Conservation (phyloP, 1,284 basidiomycete genomes). For the Heimioporus punctisporus region DNA sequence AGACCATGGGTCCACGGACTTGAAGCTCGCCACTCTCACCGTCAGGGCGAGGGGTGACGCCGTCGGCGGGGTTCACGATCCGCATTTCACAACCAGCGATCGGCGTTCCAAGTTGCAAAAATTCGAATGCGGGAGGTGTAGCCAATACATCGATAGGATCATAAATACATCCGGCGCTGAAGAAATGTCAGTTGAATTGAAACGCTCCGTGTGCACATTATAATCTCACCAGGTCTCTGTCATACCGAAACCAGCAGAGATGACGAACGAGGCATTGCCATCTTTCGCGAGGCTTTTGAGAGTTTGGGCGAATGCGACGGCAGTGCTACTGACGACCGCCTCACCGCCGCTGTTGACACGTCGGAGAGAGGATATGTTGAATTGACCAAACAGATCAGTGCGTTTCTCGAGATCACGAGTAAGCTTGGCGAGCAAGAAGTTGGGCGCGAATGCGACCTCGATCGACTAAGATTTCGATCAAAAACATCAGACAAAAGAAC, state of each 20-base stretch:
- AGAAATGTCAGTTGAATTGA: neutral
- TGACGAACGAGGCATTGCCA: conserved; percentile 16
- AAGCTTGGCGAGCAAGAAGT: conserved; percentile 43
- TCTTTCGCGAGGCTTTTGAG: conserved; percentile 30
- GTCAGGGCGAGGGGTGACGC: conserved; percentile 24
- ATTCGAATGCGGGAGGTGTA: conserved; percentile 23
- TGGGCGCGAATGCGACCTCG: conserved; percentile 38
- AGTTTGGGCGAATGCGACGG: conserved; percentile 32
- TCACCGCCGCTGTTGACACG: conserved; percentile 37
- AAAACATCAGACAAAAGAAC: neutral
- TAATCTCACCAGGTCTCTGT: conserved; percentile 40
- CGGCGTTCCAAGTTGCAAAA: conserved; percentile 33
- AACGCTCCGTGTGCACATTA: accelerated
- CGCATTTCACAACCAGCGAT: conserved; percentile 32
- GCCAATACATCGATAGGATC: conserved; percentile 23
- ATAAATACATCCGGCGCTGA: conserved; percentile 42
- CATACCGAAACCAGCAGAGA: conserved; percentile 45
- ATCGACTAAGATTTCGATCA: conserved; percentile 9
- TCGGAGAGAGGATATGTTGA: conserved; percentile 34
- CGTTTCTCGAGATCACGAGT: conserved; percentile 28
- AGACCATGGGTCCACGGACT: conserved; percentile 40
- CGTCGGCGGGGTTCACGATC: conserved; percentile 34
- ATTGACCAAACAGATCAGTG: conserved; percentile 17
- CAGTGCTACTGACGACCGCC: conserved; percentile 38
- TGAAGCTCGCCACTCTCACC: conserved; percentile 41